Conservation (phyloP, 176 grass and related monocot species). For the Lolium perenne region DNA sequence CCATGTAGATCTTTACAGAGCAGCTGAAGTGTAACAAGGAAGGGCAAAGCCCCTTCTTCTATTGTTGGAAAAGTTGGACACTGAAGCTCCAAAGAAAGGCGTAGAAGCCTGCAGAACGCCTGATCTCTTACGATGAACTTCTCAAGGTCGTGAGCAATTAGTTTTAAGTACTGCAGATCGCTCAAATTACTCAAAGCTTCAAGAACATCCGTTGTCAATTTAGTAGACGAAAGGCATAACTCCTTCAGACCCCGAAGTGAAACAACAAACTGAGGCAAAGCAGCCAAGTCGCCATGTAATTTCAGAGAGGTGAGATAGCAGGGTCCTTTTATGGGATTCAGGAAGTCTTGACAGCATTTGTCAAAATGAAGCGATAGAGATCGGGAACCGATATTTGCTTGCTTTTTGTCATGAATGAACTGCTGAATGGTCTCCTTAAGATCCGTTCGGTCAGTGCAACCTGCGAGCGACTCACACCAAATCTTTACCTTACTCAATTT, state of each 20-base stretch:
- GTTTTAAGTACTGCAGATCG: conserved; percentile 17
- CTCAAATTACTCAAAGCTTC: conserved; percentile 17
- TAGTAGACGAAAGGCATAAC: conserved; percentile 25
- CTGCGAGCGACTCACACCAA: conserved; percentile 24
- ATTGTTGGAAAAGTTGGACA: conserved; percentile 21
- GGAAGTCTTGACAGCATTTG: neutral
- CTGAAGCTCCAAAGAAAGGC: conserved; percentile 23
- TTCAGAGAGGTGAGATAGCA: conserved; percentile 35
- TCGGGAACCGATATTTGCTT: neutral
- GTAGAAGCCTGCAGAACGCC: conserved; percentile 24
- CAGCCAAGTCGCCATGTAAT: neutral
- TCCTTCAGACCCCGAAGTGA: conserved; percentile 10
- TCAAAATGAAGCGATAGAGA: conserved; percentile 18
- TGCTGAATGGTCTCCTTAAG: conserved; percentile 41
- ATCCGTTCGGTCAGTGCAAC: neutral
- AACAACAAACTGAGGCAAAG: conserved; percentile 28
- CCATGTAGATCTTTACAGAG: conserved; percentile 34
- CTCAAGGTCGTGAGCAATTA: conserved; percentile 12
- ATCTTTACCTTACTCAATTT: conserved; percentile 41
- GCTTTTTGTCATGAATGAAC: neutral
- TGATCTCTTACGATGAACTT: neutral
- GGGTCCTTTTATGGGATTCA: neutral
- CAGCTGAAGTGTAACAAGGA: conserved; percentile 23
- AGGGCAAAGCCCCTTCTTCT: neutral
- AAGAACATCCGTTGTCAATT: neutral